Evolutionary conservation across 1,284 basidiomycete species (phyloP).

Genomic region (Sporisorium graminicola): DNA sequence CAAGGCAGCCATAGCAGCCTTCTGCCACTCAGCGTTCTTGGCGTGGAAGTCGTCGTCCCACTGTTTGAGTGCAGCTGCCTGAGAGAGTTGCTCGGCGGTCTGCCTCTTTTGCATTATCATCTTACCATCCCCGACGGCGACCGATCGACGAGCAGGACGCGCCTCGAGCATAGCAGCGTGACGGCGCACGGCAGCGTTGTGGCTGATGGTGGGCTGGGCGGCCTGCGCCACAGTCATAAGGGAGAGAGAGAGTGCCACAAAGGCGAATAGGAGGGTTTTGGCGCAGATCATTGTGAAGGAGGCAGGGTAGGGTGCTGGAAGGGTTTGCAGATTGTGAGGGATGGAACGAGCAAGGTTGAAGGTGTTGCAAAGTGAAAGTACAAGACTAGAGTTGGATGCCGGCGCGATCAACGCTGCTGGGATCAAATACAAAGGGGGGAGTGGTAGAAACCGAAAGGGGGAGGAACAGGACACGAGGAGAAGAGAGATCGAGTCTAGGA

Average conservation of each 20-base stretch:
- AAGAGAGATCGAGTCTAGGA: conserved; percentile 1
- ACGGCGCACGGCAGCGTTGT: conserved; percentile 42
- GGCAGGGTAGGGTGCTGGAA: no score
- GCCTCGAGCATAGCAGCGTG: conserved; percentile 28
- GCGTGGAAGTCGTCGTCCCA: conserved; percentile 49
- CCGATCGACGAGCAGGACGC: conserved; percentile 34
- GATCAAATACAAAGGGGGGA: conserved; percentile 10
- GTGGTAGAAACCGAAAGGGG: conserved; percentile 4
- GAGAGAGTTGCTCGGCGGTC: conserved; percentile 42
- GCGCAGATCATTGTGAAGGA: conserved; percentile 29
- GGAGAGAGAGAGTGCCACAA: conserved; percentile 37
- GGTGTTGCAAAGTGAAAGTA: background rate
- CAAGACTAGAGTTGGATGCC: conserved; percentile 13
- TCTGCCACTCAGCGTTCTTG: conserved; percentile 60
- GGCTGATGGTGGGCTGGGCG: conserved; percentile 42
- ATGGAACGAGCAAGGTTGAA: conserved; percentile 1
- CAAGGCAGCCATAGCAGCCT: conserved; percentile 51
- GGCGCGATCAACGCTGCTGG: conserved; percentile 49
- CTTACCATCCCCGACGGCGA: conserved; percentile 28
- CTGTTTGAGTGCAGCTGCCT: conserved; percentile 41
- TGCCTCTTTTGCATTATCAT: conserved; percentile 38
- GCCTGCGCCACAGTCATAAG: conserved; percentile 39
- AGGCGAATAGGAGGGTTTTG: conserved; percentile 36
- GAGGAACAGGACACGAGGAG: conserved; percentile 3
- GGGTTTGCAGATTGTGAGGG: background rate